Base-by-base conservation (phyloP, 2,329 filamentous ascomycete genomes). In the Madurella fahalii region DNA sequence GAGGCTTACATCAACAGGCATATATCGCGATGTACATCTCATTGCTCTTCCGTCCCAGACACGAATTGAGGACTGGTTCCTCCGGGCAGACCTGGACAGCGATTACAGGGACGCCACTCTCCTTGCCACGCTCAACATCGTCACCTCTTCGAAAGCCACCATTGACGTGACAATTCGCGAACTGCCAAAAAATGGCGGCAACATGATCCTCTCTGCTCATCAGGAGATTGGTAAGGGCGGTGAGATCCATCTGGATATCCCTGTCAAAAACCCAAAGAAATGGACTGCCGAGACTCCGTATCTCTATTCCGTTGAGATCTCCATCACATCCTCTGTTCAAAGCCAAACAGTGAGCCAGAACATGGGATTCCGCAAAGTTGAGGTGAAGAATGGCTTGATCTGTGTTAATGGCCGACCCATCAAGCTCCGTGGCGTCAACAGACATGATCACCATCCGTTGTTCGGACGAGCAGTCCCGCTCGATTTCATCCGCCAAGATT, bases 231-330 rank as follows among this genome's bases (percentile, higher is more conserved):
- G 55, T n/a, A 64, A 60, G 2, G 61, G 62, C 2, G 63, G 63
- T 39, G 67, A 67, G 11, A 50, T 79, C 48, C 73, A 82, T 2
- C 40, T 76, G 20, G 64, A 63, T 7, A 66, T 84, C 1, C 66
- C 74, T 0, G 70, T 87, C 17, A 47, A 70, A 2, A 69, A 78
- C n/a, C 83, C 84, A 0, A 65, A 72, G n/a, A 83, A 86, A 58
- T 87, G 85, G 85, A 86, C 84, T 0, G 85, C 85, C 1, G 85
- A 89, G 65, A 81, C 78, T 0, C 85, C 85, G 0, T 73, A 81
- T 47, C 74, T 87, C 0, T 88, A 88, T 62, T 69, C 74, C 1
- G 68, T 85, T 1, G 69, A 76, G 8, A 69, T 84, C 2, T 68
- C 72, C 0, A 65, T 78, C 4, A 63, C 48, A 17, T 59, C 58